Percentiles rank a stretch among this genome's conserved stretches.
phyloP scores from a whole-genome alignment of 805 yeast genomes.

The Wickerhamiella azymoides region DNA sequence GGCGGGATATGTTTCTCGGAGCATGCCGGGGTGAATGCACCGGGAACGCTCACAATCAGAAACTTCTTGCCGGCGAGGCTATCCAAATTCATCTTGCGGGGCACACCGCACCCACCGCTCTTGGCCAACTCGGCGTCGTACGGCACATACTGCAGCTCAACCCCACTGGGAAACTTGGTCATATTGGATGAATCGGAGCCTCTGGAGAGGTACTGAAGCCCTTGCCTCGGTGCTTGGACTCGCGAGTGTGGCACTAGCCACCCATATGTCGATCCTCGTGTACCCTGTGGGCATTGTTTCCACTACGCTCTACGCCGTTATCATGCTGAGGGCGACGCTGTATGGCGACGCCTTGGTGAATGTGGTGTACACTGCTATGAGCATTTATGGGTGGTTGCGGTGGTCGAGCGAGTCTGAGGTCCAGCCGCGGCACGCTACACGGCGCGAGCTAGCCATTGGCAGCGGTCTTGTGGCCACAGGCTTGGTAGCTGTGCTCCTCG shows the following conservation, averaged over 20 bases:
- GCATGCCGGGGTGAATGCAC: slow-evolving; percentile 80
- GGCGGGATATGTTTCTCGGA: slow-evolving; percentile 61
- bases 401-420: neutral
- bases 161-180: slow-evolving; percentile 23
- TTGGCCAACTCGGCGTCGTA: slow-evolving; percentile 22
- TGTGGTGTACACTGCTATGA: slow-evolving; percentile 1
- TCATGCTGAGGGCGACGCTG: neutral
- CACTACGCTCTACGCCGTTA: neutral
- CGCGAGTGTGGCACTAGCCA: neutral
- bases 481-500: neutral
- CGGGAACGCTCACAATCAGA: slow-evolving; percentile 66
- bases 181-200: neutral
- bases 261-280: neutral
- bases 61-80: slow-evolving; percentile 36
- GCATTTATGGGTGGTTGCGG: slow-evolving; percentile 6
- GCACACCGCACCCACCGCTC: slow-evolving; percentile 29
- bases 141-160: slow-evolving; percentile 25
- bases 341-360: slow-evolving; percentile 4
- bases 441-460: neutral
- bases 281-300: slow-evolving; percentile 4
- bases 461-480: neutral
- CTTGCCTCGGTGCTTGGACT: slow-evolving; percentile 1
- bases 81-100: slow-evolving; percentile 25
- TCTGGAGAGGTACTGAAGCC: neutral
- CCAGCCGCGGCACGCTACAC: neutral